Percentiles rank a stretch among this genome's conserved stretches.
Evolutionary conservation across 805 yeast species (phyloP).

Genomic region (Zygosaccharomyces kombuchaensis): DNA sequence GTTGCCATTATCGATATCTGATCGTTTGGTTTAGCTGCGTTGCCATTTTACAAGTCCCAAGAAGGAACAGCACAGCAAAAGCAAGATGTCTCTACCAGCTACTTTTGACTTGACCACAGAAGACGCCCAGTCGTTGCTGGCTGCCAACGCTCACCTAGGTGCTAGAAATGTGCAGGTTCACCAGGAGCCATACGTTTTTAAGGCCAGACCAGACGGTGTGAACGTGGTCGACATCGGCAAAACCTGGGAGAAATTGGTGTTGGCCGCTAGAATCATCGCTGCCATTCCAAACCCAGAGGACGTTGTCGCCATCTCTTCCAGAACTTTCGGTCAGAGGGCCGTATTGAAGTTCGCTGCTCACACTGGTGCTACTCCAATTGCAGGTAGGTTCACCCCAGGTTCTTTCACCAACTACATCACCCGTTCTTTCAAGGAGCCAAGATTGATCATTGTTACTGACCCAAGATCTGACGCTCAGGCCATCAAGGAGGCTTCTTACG

Average conservation of each 20-base stretch:
- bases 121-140: constrained; percentile 98
- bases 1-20: constrained; percentile 1
- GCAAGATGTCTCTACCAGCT: constrained; percentile 76
- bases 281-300: constrained; percentile 98
- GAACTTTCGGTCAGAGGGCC: constrained; percentile 99
- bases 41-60: constrained; percentile 11
- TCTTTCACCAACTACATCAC: constrained; percentile 99
- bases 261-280: constrained; percentile 99
- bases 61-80: constrained; percentile 29
- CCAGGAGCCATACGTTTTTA: constrained; percentile 95
- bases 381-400: constrained; percentile 99
- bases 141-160: constrained; percentile 99
- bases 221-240: constrained; percentile 97
- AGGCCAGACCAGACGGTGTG: constrained; percentile 99
- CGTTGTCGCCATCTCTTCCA: constrained; percentile 97
- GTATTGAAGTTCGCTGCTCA: constrained; percentile 98
- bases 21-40: constrained; percentile 4
- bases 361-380: constrained; percentile 99
- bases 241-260: constrained; percentile 95
- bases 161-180: constrained; percentile 99
- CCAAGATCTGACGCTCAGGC: constrained; percentile 99
- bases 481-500: constrained; percentile 99
- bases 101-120: constrained; percentile 91
- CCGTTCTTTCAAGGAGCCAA: constrained; percentile 99
- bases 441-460: constrained; percentile 97